Evolutionary conservation across 1,284 basidiomycete genomes (phyloP).

Genomic region (Filobasidium uniguttulatum): DNA sequence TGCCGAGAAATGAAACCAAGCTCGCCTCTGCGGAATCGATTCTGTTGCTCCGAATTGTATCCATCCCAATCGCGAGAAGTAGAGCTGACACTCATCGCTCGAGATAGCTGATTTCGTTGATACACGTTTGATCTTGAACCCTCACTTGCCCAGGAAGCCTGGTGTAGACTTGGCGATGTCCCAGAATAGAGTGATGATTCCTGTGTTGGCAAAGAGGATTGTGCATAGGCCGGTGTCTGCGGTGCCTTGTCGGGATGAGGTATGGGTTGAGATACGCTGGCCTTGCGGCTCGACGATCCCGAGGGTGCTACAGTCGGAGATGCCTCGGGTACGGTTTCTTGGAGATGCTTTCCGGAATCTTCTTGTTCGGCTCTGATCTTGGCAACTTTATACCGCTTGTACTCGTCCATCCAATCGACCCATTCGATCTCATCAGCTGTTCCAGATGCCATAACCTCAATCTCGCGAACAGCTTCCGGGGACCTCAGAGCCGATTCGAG

Average conservation of each 20-base stretch:
- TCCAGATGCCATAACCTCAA: neutral
- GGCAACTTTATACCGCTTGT: slow-evolving; percentile 44
- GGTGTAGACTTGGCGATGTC: too few relatives aligned
- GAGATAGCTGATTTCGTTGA: neutral
- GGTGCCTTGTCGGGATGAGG: too few relatives aligned
- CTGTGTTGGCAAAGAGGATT: too few relatives aligned
- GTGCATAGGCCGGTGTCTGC: too few relatives aligned
- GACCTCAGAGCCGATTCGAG: too few relatives aligned
- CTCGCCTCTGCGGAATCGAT: neutral
- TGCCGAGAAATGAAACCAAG: neutral
- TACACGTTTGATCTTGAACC: neutral
- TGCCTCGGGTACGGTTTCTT: neutral
- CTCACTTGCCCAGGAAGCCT: too few relatives aligned
- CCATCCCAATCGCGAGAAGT: too few relatives aligned
- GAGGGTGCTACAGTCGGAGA: too few relatives aligned
- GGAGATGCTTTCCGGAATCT: neutral
- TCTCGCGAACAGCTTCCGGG: neutral
- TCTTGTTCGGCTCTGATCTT: slow-evolving; percentile 39
- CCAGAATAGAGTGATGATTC: too few relatives aligned
- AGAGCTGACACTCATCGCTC: neutral
- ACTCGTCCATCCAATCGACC: slow-evolving; percentile 48
- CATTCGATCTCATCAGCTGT: slow-evolving; percentile 41
- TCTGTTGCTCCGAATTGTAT: too few relatives aligned
- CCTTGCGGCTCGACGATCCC: too few relatives aligned
- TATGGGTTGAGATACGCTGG: too few relatives aligned